phyloP scores from a whole-genome alignment of 495 filamentous ascomycete genomes.

The Clavariopsis aquatica region DNA sequence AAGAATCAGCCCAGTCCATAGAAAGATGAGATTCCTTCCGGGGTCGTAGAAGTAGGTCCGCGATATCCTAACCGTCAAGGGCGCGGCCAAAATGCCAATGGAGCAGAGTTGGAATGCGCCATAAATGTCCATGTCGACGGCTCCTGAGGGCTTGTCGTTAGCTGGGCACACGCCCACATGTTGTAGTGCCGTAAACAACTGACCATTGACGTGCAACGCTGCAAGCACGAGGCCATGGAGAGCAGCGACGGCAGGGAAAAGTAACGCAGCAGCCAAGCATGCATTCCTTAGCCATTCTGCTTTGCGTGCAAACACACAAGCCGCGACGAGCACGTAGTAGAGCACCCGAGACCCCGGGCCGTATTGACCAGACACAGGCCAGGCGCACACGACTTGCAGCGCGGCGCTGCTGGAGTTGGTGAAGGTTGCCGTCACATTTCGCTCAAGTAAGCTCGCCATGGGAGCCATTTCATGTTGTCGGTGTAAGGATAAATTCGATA shows the following conservation, averaged over 20 bases:
- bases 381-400: constrained; percentile 59
- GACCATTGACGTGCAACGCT: constrained; percentile 54
- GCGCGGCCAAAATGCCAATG: constrained; percentile 61
- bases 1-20: constrained; percentile 60
- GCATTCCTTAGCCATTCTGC: constrained; percentile 59
- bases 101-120: constrained; percentile 64
- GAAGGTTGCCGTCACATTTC: background rate
- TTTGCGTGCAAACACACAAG: constrained; percentile 60
- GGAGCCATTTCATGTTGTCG: too few species aligned
- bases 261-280: constrained; percentile 60
- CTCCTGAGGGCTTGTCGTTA: constrained; percentile 49
- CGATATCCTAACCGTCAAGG: constrained; percentile 57
- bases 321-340: constrained; percentile 56
- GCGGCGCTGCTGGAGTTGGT: constrained; percentile 26
- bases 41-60: constrained; percentile 62
- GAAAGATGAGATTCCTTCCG: constrained; percentile 61
- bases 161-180: too few species aligned
- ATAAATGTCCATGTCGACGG: constrained; percentile 66
- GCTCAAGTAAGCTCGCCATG: background rate
- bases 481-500: too few species aligned
- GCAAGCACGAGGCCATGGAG: constrained; percentile 61
- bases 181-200: constrained; percentile 34
- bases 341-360: constrained; percentile 57
- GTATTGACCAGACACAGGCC: constrained; percentile 63
- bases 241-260: constrained; percentile 62